A percentile compares a stretch with the other conserved stretches of the same genome.
These are phyloP conservation scores for Candida maesae DNA, from an alignment of 805 yeast species.

Conservation along the genomic window DNA sequence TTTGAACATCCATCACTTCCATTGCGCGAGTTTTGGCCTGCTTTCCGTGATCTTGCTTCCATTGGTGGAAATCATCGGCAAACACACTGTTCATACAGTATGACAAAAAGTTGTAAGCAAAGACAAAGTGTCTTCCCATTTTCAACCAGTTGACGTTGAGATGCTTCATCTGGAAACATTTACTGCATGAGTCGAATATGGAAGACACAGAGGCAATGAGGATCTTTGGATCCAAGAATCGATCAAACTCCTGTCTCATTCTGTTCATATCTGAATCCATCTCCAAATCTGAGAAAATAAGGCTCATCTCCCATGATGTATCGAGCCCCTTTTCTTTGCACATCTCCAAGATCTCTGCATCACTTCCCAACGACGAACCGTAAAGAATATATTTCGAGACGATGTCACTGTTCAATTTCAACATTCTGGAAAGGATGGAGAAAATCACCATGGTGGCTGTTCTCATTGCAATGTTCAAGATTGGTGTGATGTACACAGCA, in stretches of 20 bases:
- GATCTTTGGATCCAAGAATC: slow-evolving; percentile 2
- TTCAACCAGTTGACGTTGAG: slow-evolving; percentile 6
- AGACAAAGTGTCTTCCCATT: slow-evolving; percentile 2
- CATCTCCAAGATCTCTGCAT: slow-evolving; percentile 8
- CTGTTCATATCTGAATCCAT: slow-evolving; percentile 5
- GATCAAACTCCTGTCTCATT: slow-evolving; percentile 5
- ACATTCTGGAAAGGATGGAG: not conserved
- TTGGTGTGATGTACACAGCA: slow-evolving; percentile 4
- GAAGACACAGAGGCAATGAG: slow-evolving; percentile 3
- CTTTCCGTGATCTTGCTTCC: not conserved
- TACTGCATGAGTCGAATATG: not conserved
- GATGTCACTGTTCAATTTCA: slow-evolving; percentile 1
- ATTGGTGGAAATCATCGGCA: slow-evolving; percentile 6
- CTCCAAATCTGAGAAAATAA: slow-evolving; percentile 6
- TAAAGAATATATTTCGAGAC: slow-evolving; percentile 10
- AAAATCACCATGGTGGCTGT: slow-evolving; percentile 6
- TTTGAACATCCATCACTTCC: not conserved
- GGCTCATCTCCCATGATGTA: not conserved
- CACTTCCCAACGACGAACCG: not conserved
- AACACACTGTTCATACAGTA: slow-evolving; percentile 5
- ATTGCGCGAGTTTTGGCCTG: not conserved
- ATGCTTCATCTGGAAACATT: slow-evolving; percentile 3
- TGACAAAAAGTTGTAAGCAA: slow-evolving; percentile 6
- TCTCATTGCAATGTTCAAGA: slow-evolving; percentile 1
- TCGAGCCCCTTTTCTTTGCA: slow-evolving; percentile 2